These are phyloP conservation scores for Beauveria caledonica DNA, from an alignment of 2,329 filamentous ascomycete species.

Conservation along the genomic window DNA sequence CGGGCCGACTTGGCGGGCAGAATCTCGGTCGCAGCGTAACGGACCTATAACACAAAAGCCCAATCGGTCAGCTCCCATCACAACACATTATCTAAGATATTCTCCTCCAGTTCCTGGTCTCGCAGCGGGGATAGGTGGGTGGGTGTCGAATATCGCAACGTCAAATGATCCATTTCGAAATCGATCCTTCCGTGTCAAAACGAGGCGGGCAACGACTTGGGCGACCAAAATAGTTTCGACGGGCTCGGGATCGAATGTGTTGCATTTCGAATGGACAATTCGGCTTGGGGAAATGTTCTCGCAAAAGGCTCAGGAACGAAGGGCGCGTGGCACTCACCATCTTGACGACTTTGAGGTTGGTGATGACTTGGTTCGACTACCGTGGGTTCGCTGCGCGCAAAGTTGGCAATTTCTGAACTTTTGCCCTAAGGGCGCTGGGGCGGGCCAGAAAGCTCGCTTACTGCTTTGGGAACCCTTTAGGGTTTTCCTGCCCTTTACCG, in stretches of 20 bases:
- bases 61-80: slow-evolving; percentile 16
- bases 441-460: slow-evolving; percentile 37
- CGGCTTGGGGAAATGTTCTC: neutral
- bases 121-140: neutral
- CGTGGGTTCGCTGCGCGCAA: slow-evolving; percentile 37
- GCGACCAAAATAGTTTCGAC: neutral
- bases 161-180: neutral
- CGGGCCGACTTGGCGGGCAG: slow-evolving; percentile 87
- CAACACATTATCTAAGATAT: neutral
- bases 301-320: slow-evolving; percentile 13
- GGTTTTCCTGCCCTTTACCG: slow-evolving; percentile 32
- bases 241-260: neutral
- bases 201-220: neutral
- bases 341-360: slow-evolving; percentile 44
- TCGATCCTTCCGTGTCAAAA: neutral
- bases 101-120: neutral
- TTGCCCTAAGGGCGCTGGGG: slow-evolving; percentile 31
- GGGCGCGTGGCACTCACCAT: slow-evolving; percentile 39
- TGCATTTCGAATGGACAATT: slow-evolving; percentile 16
- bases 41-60: slow-evolving; percentile 53
- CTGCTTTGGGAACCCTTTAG: slow-evolving; percentile 31
- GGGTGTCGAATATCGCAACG: neutral
- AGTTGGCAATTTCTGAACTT: slow-evolving; percentile 41
- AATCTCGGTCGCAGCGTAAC: slow-evolving; percentile 90
- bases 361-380: slow-evolving; percentile 43